A percentile compares a stretch with the other conserved stretches of the same genome.
Evolutionary conservation across 805 yeast species (phyloP).

Genomic region (Candida oleophila): DNA sequence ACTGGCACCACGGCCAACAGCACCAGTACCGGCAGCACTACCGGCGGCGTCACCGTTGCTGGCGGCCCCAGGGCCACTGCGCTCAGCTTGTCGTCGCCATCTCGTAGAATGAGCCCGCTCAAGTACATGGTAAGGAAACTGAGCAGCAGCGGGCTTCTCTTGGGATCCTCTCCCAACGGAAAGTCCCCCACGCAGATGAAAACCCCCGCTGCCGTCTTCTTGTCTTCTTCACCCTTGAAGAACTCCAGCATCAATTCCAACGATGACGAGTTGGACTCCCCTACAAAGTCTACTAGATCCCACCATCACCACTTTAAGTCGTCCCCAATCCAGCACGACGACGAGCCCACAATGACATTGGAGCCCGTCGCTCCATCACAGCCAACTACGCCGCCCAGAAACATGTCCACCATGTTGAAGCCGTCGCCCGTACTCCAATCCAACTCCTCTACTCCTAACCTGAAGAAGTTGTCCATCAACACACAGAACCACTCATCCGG

Average conservation of each 20-base stretch:
- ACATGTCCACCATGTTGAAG: constrained; percentile 16
- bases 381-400: constrained; percentile 27
- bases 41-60: constrained; percentile 27
- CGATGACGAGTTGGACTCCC: constrained; percentile 24
- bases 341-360: constrained; percentile 27
- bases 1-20: not conserved
- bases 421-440: constrained; percentile 33
- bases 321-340: constrained; percentile 9
- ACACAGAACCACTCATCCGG: constrained; percentile 5
- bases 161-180: constrained; percentile 30
- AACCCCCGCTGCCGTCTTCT: constrained; percentile 32
- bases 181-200: constrained; percentile 41
- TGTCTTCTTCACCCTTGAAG: constrained; percentile 36
- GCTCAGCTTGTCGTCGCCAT: constrained; percentile 16
- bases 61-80: not conserved
- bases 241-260: constrained; percentile 12
- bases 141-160: not conserved
- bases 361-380: constrained; percentile 21
- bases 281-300: constrained; percentile 21
- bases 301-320: not conserved
- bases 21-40: constrained; percentile 10
- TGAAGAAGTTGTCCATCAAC: constrained; percentile 16
- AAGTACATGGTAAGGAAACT: constrained; percentile 4
- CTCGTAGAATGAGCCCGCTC: constrained; percentile 11
- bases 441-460: constrained; percentile 26